phyloP scores from a whole-genome alignment of 345 rosid genomes.

The Salix suchowensis region DNA sequence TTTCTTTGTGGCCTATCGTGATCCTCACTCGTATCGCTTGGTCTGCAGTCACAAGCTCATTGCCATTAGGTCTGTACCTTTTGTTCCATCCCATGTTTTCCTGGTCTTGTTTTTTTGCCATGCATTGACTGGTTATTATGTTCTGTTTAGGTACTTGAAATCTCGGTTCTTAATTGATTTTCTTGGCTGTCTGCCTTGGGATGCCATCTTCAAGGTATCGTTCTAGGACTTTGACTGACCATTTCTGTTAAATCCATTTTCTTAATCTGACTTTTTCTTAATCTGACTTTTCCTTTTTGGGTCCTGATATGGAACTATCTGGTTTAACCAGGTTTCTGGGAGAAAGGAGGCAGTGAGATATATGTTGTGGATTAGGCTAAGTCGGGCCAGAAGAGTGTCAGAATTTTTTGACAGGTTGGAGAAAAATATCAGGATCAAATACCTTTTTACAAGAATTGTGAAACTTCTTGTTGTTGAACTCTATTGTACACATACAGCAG shows the following conservation, averaged over 20 bases:
- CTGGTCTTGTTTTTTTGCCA: background rate
- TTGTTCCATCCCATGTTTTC: background rate
- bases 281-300: background rate
- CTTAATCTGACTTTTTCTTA: background rate
- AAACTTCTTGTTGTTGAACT: conserved; percentile 85
- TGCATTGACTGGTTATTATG: background rate
- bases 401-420: conserved; percentile 71
- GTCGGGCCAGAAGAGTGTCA: conserved; percentile 51
- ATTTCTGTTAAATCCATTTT: background rate
- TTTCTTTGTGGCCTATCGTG: conserved; percentile 66
- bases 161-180: conserved; percentile 62
- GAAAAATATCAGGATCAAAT: conserved; percentile 76
- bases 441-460: conserved; percentile 68
- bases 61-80: conserved; percentile 44
- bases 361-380: conserved; percentile 68
- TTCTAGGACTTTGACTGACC: background rate
- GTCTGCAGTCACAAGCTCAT: conserved; percentile 51
- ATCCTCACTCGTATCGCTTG: conserved; percentile 48
- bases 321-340: conserved; percentile 44
- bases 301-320: background rate
- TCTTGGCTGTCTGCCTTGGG: conserved; percentile 84
- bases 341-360: conserved; percentile 67
- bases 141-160: conserved; percentile 52
- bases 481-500: conserved; percentile 89
- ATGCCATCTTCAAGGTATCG: conserved; percentile 64